Base-by-base conservation (phyloP, 148 eudicot genomes). In the Rheum nobile region DNA sequence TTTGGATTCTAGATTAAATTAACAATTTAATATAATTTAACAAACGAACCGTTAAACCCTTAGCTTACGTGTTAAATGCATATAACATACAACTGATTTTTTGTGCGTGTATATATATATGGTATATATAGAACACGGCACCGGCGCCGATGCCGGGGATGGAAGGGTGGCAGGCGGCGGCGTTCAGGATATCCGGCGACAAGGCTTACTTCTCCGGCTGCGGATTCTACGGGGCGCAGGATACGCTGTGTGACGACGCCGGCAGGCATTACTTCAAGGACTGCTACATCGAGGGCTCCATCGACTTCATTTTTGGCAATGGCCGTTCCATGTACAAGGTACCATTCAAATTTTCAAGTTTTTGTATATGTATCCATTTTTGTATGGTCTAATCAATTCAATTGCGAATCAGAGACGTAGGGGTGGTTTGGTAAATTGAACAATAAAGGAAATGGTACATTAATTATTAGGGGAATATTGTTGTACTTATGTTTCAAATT, bases 271-370 rank as follows among this genome's bases (percentile, higher is more conserved):
- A 90, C 85, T 95, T 91, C 83, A 95, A 91, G 82, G 90, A 90
- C 14, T 95, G 99, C 77, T 95, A 91, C 82, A 91, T 95, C 39
- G 90, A 95, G 71, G 99, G 99, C 73, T 95, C 99, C 24, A 91
- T 95, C 6, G 99, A 95, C 83, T 95, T 95, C 88, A 95, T 95
- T 42, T 95, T 95, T 67, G 99, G 99, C 76, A 91, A 95, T 73
- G 99, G 97, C 16, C 87, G 99, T 42, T 91, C 99, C 83, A 90
- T 95, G 92, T 95, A 95, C 85, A 90, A 91, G 78, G 98, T 94
- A 75, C 84, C 43, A 13, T 17, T 39, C 68, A 1, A 4, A n/a
- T n/a, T n/a, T n/a, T n/a, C n/a, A n/a, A n/a, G n/a, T n/a, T n/a
- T n/a, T n/a, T n/a, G n/a, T n/a, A n/a, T n/a, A n/a, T n/a, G n/a